Evolutionary conservation across 208 protist species (phyloP).

Genomic region (Crithidia fasciculata): DNA sequence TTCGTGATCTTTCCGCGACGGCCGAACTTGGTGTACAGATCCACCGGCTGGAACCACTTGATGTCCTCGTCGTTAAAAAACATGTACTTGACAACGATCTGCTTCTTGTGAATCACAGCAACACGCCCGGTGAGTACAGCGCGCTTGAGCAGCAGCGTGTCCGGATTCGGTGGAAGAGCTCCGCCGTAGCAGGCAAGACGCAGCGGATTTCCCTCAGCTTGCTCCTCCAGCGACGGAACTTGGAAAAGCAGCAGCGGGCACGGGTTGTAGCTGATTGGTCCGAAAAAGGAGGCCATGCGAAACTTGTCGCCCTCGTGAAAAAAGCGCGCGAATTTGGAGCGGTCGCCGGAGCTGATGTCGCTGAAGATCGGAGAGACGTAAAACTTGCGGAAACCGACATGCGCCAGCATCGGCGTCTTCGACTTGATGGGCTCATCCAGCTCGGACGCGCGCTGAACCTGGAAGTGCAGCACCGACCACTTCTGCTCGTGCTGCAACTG

Average conservation of each 20-base stretch:
- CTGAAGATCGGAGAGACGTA: slow-evolving; percentile 92
- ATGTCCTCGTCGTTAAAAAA: slow-evolving; percentile 97
- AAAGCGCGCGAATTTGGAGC: slow-evolving; percentile 87
- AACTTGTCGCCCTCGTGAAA: slow-evolving; percentile 87
- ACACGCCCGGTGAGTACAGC: slow-evolving; percentile 80
- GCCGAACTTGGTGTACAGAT: slow-evolving; percentile 96
- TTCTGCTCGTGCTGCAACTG: slow-evolving; percentile 92
- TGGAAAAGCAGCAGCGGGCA: slow-evolving; percentile 88
- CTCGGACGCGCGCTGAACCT: slow-evolving; percentile 71
- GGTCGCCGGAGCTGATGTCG: slow-evolving; percentile 76
- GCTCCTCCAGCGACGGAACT: slow-evolving; percentile 85
- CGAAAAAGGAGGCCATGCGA: slow-evolving; percentile 85
- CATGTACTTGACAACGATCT: slow-evolving; percentile 96
- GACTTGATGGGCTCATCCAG: slow-evolving; percentile 89
- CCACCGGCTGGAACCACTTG: slow-evolving; percentile 97
- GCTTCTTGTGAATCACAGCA: slow-evolving; percentile 91
- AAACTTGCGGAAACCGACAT: slow-evolving; percentile 91
- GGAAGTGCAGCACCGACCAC: slow-evolving; percentile 90
- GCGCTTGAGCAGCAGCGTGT: slow-evolving; percentile 83
- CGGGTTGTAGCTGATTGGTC: slow-evolving; percentile 86
- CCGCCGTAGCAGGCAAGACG: slow-evolving; percentile 81
- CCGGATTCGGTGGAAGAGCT: slow-evolving; percentile 80
- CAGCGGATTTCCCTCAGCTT: slow-evolving; percentile 70
- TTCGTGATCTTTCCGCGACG: slow-evolving; percentile 95
- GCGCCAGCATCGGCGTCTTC: slow-evolving; percentile 88